These are phyloP conservation scores for Xylaria nigripes DNA, from an alignment of 495 filamentous ascomycete genomes.

Conservation along the genomic window DNA sequence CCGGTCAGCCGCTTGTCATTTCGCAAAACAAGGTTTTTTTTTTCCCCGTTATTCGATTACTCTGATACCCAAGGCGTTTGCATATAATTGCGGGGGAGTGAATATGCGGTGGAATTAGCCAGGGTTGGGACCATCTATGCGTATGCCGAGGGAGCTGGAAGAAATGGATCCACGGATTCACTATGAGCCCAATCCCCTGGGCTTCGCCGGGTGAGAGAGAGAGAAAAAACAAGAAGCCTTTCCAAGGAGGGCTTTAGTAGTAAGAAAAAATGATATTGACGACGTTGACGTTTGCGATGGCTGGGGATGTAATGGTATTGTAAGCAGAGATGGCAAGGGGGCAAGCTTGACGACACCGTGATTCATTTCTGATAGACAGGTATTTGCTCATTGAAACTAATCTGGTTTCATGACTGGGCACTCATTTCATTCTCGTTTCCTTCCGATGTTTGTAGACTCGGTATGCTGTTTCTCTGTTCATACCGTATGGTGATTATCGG, in stretches of 20 bases:
- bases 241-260: background rate
- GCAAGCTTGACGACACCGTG: background rate
- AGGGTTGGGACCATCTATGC: background rate
- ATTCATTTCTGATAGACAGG: constrained; percentile 2
- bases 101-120: background rate
- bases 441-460: background rate
- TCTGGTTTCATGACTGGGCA: background rate
- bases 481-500: too few species aligned
- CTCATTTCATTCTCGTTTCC: background rate
- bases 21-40: constrained; percentile 1
- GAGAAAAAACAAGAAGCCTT: background rate
- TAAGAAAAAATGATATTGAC: background rate
- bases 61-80: constrained; percentile 19
- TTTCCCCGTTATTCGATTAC: constrained; percentile 7
- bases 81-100: background rate
- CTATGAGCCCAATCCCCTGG: background rate
- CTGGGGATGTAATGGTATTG: background rate
- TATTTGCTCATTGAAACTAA: background rate
- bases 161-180: background rate
- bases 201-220: background rate
- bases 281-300: background rate
- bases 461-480: too few species aligned
- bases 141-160: background rate
- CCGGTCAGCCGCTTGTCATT: background rate
- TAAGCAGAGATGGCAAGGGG: background rate